Evolutionary conservation across 1,139 yeast genomes (phyloP), one percentile per base, ranked within the genome.

Genomic region (Scheffersomyces cryptocercus): DNA sequence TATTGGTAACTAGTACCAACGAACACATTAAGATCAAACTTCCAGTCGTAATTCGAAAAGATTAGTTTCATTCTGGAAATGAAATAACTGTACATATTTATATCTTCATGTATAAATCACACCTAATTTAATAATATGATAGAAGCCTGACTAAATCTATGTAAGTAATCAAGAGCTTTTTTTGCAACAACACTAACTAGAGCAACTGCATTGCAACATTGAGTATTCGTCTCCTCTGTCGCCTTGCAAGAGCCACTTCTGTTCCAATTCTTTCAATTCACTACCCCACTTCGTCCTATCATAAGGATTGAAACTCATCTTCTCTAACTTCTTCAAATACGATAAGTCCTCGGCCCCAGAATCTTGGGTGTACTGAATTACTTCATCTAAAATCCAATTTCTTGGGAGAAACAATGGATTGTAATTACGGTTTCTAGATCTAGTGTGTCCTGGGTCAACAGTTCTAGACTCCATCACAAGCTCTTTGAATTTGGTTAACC

Each of bases 321-420:
- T 69, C 46, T 80, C 73, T 20, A 85, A 58, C 53, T 85, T 85
- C 31, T 75, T 59, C 46, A 86, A 66, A 41, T 73, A 66, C 45
- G 58, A 49, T 30, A 70, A 51, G 49, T 74, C 75, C 28, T 61
- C 55, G 3, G 68, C 71, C n/a, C 61, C 55, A 16, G 67, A 61
- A 8, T 68, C 71, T 39, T 68, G 64, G 0, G 80, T 72, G 40
- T 67, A 65, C 29, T 76, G 72, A 42, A 88, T 85, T 0, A 89
- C 97, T 49, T 90, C 93, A 45, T 89, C 91, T 43, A 93, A 69
- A 41, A 91, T 82, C 93, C 96, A 89, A 52, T 84, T 87, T 48
- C 93, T 76, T 12, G 97, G 95, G 12, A 88, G 75, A 57, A 93
- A 91, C 33, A 79, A 59, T 3, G 99, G 99, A 57, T 93, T 93